A percentile compares a stretch with the other conserved stretches of the same genome.
phyloP scores from a whole-genome alignment of 2,329 filamentous ascomycete species.

The Plectosphaerella cucumerina region DNA sequence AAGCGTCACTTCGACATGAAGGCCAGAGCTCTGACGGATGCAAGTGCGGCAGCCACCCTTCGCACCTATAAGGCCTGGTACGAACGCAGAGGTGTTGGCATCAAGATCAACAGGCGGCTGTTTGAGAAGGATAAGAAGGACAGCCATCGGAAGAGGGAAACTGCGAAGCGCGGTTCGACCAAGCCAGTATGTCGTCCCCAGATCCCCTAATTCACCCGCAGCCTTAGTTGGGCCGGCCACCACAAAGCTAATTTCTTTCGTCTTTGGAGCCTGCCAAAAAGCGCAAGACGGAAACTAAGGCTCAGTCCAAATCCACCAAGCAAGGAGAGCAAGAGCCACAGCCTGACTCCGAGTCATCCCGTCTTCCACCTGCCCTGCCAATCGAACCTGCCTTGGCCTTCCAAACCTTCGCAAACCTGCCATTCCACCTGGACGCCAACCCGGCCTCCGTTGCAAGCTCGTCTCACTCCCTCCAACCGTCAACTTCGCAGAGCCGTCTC shows the following conservation, averaged over 20 bases:
- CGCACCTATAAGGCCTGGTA: constrained; percentile 78
- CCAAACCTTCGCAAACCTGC: neutral
- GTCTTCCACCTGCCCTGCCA: neutral
- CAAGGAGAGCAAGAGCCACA: neutral
- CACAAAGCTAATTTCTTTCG: too few species aligned
- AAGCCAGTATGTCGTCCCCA: neutral
- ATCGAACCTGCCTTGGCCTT: neutral
- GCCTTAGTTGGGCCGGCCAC: too few species aligned
- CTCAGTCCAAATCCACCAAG: neutral
- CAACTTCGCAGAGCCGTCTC: too few species aligned
- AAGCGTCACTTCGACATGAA: constrained; percentile 79
- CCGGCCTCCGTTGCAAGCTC: neutral
- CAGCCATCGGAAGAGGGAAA: constrained; percentile 34
- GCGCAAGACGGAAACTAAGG: neutral
- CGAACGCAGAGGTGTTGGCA: constrained; percentile 62
- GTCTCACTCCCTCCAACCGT: neutral
- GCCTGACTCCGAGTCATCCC: neutral
- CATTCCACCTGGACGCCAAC: neutral
- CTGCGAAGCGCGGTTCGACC: neutral
- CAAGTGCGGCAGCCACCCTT: constrained; percentile 58
- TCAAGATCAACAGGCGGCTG: constrained; percentile 73
- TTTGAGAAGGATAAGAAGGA: constrained; percentile 70
- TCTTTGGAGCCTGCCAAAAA: neutral
- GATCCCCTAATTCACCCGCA: too few species aligned
- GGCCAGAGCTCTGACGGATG: constrained; percentile 64